phyloP scores from a whole-genome alignment of 306 rosid genomes.

The Cicer pinnatifidum region DNA sequence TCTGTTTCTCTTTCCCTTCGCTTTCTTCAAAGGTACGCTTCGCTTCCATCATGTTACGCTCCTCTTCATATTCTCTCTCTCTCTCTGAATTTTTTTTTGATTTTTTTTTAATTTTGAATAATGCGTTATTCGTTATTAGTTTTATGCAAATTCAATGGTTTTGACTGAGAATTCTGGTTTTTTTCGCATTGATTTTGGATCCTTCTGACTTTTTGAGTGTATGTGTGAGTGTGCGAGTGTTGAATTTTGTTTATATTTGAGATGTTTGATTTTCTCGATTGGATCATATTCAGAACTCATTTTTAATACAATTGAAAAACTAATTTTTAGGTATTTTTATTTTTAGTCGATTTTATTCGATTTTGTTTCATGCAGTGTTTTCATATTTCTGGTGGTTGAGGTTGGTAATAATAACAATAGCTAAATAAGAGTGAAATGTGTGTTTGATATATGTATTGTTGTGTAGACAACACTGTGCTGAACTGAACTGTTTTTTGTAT shows the following conservation, averaged over 20 bases:
- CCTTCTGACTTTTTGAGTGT: conserved; percentile 38
- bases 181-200: conserved; percentile 47
- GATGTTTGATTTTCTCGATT: conserved; percentile 17
- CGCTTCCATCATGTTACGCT: conserved; percentile 34
- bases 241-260: conserved; percentile 16
- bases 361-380: conserved; percentile 37
- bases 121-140: not conserved
- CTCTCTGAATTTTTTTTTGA: not conserved
- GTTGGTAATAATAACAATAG: conserved; percentile 20
- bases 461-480: not conserved
- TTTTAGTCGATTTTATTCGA: not conserved
- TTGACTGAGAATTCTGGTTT: conserved; percentile 42
- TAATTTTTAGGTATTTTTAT: not conserved
- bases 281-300: conserved; percentile 23
- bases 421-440: conserved; percentile 9
- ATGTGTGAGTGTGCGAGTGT: not conserved
- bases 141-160: conserved; percentile 2
- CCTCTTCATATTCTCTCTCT: conserved; percentile 25
- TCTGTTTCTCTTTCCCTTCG: not conserved
- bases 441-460: conserved; percentile 5
- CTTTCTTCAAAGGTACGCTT: conserved; percentile 43
- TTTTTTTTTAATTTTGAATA: conserved; percentile 1
- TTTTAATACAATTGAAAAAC: not conserved
- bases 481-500: conserved; percentile 27
- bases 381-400: conserved; percentile 27